These are phyloP conservation scores for Vitis riparia DNA, from an alignment of 164 flowering plant species.

Conservation along the genomic window DNA sequence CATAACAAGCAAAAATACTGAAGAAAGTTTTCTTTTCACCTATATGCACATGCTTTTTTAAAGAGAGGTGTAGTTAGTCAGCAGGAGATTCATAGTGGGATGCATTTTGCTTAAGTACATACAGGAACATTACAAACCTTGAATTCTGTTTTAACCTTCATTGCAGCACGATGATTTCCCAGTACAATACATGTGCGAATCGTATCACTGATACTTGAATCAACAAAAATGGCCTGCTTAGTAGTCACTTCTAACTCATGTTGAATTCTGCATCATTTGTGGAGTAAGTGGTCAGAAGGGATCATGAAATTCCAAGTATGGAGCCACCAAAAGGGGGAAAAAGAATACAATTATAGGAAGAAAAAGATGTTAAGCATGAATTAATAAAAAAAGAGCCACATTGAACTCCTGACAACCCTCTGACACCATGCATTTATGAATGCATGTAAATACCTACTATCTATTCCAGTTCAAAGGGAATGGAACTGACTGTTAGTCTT, in stretches of 20 bases:
- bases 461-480: too few species aligned
- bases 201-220: constrained; percentile 93
- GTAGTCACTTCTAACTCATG: constrained; percentile 89
- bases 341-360: not conserved
- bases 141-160: constrained; percentile 85
- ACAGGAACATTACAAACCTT: constrained; percentile 55
- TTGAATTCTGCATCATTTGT: constrained; percentile 57
- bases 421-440: too few species aligned
- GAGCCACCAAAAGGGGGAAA: not conserved
- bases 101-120: not conserved
- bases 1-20: not conserved
- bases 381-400: too few species aligned
- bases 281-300: constrained; percentile 1
- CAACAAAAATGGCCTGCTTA: constrained; percentile 91
- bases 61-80: not conserved
- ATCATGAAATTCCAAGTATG: not conserved
- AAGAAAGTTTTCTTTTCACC: not conserved
- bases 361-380: too few species aligned
- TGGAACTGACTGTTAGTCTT: too few species aligned
- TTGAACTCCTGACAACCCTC: too few species aligned
- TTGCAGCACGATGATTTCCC: constrained; percentile 89
- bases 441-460: too few species aligned
- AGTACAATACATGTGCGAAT: constrained; percentile 91
- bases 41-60: not conserved
- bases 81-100: not conserved